A percentile compares a stretch with the other conserved stretches of the same genome.
phyloP scores from a whole-genome alignment of 2,329 filamentous ascomycete species.

The Cladobotryum mycophilum region DNA sequence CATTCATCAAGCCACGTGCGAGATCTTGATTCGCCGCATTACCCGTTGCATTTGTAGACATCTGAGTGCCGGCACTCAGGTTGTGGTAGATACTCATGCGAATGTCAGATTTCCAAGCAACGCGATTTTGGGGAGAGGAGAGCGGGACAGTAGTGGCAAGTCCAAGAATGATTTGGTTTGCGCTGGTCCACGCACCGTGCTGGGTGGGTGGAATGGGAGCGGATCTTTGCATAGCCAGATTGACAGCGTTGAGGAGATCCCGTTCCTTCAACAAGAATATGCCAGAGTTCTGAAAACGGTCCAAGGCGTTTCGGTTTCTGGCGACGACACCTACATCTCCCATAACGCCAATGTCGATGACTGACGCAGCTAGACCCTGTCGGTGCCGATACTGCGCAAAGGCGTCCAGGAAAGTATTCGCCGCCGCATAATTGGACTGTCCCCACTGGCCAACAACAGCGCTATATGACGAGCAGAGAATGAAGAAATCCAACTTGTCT shows the following conservation, averaged over 20 bases:
- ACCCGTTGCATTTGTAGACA: neutral
- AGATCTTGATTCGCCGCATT: neutral
- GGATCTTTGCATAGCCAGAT: constrained; percentile 6
- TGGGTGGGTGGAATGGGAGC: neutral
- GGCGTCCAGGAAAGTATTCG: constrained; percentile 35
- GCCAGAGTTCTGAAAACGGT: constrained; percentile 11
- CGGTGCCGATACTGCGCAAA: constrained; percentile 28
- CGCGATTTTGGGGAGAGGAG: constrained; percentile 5
- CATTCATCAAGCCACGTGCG: neutral
- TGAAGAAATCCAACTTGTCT: constrained; percentile 30
- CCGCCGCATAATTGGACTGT: constrained; percentile 36
- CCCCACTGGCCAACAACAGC: constrained; percentile 26
- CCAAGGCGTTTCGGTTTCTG: constrained; percentile 12
- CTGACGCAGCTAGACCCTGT: constrained; percentile 5
- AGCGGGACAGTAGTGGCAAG: constrained; percentile 12
- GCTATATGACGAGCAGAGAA: constrained; percentile 26
- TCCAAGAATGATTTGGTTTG: constrained; percentile 3
- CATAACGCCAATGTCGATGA: constrained; percentile 12
- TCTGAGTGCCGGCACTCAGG: neutral
- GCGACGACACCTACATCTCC: constrained; percentile 21
- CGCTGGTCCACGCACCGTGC: neutral
- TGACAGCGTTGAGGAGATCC: constrained; percentile 13
- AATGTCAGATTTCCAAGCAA: constrained; percentile 14
- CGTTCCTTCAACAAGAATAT: constrained; percentile 15
- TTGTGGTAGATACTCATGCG: constrained; percentile 13